These are phyloP conservation scores for Starmerella tilneyi DNA, from an alignment of 805 yeast genomes.

Conservation along the genomic window DNA sequence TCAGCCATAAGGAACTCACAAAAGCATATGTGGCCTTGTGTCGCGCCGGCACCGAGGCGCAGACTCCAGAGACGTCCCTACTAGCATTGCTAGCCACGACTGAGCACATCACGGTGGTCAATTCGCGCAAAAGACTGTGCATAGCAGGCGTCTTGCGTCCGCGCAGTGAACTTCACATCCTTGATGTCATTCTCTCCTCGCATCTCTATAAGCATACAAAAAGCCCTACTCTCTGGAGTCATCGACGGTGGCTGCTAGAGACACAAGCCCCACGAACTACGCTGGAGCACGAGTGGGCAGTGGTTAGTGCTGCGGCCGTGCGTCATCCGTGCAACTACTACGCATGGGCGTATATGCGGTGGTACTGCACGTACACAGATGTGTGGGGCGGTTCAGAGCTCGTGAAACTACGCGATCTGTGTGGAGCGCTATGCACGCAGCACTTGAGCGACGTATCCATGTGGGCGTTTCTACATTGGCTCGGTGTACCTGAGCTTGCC, in stretches of 20 bases:
- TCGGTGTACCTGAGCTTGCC: slow-evolving; percentile 6
- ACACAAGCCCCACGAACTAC: background rate
- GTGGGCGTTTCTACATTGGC: slow-evolving; percentile 28
- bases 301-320: slow-evolving; percentile 32
- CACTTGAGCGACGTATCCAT: slow-evolving; percentile 30
- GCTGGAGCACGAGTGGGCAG: slow-evolving; percentile 24
- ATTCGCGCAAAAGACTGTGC: slow-evolving; percentile 25
- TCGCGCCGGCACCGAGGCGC: background rate
- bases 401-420: slow-evolving; percentile 15
- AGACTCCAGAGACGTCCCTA: slow-evolving; percentile 15
- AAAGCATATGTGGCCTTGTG: slow-evolving; percentile 17
- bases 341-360: slow-evolving; percentile 34
- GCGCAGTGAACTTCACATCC: slow-evolving; percentile 25
- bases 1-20: slow-evolving; percentile 18
- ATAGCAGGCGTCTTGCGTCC: slow-evolving; percentile 6
- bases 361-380: background rate
- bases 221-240: slow-evolving; percentile 35
- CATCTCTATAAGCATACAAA: slow-evolving; percentile 33
- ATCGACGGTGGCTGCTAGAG: slow-evolving; percentile 29
- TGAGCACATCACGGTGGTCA: slow-evolving; percentile 29
- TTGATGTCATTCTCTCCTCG: slow-evolving; percentile 28
- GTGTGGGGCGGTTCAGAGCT: background rate
- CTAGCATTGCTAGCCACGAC: slow-evolving; percentile 28
- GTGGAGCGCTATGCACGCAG: slow-evolving; percentile 17
- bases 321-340: slow-evolving; percentile 42